Percentiles rank a stretch among this genome's conserved stretches.
phyloP scores from a whole-genome alignment of 2,329 filamentous ascomycete genomes.

The Arthrobotrys conoides region DNA sequence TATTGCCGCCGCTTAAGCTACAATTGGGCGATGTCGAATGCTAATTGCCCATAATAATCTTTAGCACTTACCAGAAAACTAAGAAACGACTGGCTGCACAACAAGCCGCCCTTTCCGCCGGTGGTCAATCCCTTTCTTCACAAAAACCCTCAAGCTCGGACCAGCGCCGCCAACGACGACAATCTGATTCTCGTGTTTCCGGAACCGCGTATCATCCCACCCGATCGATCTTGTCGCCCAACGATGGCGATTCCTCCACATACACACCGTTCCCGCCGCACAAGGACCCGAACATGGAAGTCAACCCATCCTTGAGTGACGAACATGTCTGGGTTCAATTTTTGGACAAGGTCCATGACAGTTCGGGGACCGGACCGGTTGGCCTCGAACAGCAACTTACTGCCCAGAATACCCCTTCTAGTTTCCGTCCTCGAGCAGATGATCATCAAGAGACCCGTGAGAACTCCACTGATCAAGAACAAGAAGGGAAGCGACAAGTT shows the following conservation, averaged over 20 bases:
- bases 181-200: conserved; percentile 50
- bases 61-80: conserved; percentile 59
- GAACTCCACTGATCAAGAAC: conserved; percentile 52
- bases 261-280: conserved; percentile 52
- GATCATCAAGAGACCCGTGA: conserved; percentile 55
- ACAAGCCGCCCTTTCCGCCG: conserved; percentile 41
- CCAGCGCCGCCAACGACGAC: conserved; percentile 45
- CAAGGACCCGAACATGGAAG: conserved; percentile 41
- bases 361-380: conserved; percentile 37
- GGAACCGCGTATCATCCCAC: conserved; percentile 43
- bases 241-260: conserved; percentile 37
- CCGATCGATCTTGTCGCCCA: conserved; percentile 53
- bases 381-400: conserved; percentile 55
- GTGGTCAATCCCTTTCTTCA: conserved; percentile 26
- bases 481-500: conserved; percentile 57
- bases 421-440: conserved; percentile 46
- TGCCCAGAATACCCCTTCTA: conserved; percentile 45
- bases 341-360: conserved; percentile 57
- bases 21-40: conserved; percentile 19
- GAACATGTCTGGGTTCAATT: conserved; percentile 60
- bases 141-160: conserved; percentile 14
- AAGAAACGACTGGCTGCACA: conserved; percentile 59
- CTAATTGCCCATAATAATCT: conserved; percentile 11
- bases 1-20: conserved; percentile 15
- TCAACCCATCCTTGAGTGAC: conserved; percentile 55